phyloP scores from a whole-genome alignment of 1,139 yeast species.

The Yamadazyma pseudoaaseri region DNA sequence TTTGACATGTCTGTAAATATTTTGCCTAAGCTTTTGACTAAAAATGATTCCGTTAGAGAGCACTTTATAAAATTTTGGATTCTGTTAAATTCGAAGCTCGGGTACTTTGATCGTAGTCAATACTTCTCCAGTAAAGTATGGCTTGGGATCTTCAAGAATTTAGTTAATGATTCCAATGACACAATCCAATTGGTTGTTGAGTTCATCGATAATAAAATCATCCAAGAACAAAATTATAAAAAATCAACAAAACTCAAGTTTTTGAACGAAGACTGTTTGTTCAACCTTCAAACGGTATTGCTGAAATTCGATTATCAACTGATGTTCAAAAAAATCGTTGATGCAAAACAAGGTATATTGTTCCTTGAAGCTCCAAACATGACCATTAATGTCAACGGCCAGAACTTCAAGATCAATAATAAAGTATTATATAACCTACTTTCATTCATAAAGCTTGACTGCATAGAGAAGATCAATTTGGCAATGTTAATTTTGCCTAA shows the following conservation, averaged over 20 bases:
- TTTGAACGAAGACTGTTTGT: constrained; percentile 74
- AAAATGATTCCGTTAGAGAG: constrained; percentile 51
- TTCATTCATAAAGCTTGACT: constrained; percentile 72
- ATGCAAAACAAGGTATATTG: constrained; percentile 57
- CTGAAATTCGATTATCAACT: constrained; percentile 27
- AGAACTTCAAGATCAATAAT: constrained; percentile 59
- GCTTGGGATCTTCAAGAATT: constrained; percentile 31
- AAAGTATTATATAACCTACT: constrained; percentile 63
- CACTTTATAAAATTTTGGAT: constrained; percentile 65
- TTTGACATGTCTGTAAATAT: constrained; percentile 68
- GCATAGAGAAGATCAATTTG: constrained; percentile 57
- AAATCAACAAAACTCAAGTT: constrained; percentile 72
- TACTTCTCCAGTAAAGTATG: constrained; percentile 14
- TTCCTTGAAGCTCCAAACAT: constrained; percentile 35
- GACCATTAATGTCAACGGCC: constrained; percentile 40
- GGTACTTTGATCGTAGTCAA: constrained; percentile 15
- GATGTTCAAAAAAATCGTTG: constrained; percentile 52
- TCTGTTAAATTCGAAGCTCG: constrained; percentile 27
- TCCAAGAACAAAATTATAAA: constrained; percentile 61
- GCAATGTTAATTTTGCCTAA: constrained; percentile 49
- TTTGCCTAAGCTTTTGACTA: constrained; percentile 63
- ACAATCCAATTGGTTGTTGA: constrained; percentile 41
- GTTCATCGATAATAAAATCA: constrained; percentile 49
- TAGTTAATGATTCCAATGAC: constrained; percentile 55
- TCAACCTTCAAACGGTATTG: constrained; percentile 54